Percentiles rank a stretch among this genome's conserved stretches.
These are phyloP conservation scores for Grosmannia penicillata DNA, from an alignment of 2,329 filamentous ascomycete genomes.

Conservation along the genomic window DNA sequence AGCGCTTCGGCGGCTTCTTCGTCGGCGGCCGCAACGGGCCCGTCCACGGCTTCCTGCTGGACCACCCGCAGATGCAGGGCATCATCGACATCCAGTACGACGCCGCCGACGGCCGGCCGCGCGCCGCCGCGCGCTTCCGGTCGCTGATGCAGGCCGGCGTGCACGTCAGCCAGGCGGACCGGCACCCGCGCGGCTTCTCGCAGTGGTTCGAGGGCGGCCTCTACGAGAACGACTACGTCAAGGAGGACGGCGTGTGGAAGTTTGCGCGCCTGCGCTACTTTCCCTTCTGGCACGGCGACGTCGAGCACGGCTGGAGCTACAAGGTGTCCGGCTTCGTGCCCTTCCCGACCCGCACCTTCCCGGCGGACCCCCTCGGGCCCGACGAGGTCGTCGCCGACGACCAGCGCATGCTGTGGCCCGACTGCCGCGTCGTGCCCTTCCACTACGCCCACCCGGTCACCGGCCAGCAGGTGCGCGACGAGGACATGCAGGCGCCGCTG, in stretches of 20 bases:
- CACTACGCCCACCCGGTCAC: slow-evolving; percentile 37
- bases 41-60: slow-evolving; percentile 38
- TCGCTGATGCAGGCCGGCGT: slow-evolving; percentile 40
- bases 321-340: slow-evolving; percentile 38
- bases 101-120: slow-evolving; percentile 12
- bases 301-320: slow-evolving; percentile 36
- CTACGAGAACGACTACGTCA: slow-evolving; percentile 45
- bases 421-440: slow-evolving; percentile 37
- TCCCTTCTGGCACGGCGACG: slow-evolving; percentile 41
- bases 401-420: slow-evolving; percentile 40
- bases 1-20: slow-evolving; percentile 34
- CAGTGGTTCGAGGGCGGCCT: slow-evolving; percentile 45
- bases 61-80: slow-evolving; percentile 43
- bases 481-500: slow-evolving; percentile 31
- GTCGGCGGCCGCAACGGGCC: slow-evolving; percentile 40
- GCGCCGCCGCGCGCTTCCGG: slow-evolving; percentile 35
- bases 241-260: slow-evolving; percentile 38
- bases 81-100: slow-evolving; percentile 34
- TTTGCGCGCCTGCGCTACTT: slow-evolving; percentile 39
- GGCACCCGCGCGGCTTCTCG: slow-evolving; percentile 33
- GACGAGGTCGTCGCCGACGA: slow-evolving; percentile 31
- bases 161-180: slow-evolving; percentile 32
- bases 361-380: slow-evolving; percentile 33
- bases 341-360: slow-evolving; percentile 30
- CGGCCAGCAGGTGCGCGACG: slow-evolving; percentile 25